Evolutionary conservation across 805 yeast genomes (phyloP).

Genomic region (Pichia heedii): DNA sequence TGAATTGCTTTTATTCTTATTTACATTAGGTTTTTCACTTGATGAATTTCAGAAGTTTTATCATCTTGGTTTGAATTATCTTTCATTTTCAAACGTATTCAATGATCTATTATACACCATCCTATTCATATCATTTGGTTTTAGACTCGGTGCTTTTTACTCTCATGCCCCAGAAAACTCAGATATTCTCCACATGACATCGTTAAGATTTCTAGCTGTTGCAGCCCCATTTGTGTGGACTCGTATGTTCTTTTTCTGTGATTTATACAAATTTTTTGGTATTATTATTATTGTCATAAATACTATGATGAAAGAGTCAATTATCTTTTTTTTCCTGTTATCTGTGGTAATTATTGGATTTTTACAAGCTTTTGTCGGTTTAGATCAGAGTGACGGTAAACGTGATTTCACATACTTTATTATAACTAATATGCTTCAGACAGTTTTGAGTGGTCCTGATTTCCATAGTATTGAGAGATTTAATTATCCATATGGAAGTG

Average conservation of each 20-base stretch:
- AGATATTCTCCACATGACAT: conserved; percentile 20
- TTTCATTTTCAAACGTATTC: conserved; percentile 73
- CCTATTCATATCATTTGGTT: conserved; percentile 41
- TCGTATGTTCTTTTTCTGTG: conserved; percentile 64
- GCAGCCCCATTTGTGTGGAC: conserved; percentile 88
- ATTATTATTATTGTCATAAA: conserved; percentile 80
- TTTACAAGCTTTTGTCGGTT: conserved; percentile 77
- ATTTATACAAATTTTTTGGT: conserved; percentile 75
- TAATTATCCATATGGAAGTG: conserved; percentile 80
- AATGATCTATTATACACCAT: conserved; percentile 61
- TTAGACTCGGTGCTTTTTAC: conserved; percentile 41
- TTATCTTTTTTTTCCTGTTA: conserved; percentile 71
- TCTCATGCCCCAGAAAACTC: conserved; percentile 19
- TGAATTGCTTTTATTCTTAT: conserved; percentile 52
- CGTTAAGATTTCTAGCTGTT: conserved; percentile 65
- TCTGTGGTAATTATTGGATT: conserved; percentile 68
- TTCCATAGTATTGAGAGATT: conserved; percentile 61
- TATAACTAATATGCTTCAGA: conserved; percentile 54
- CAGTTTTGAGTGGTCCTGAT: conserved; percentile 68
- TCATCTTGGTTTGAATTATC: conserved; percentile 63
- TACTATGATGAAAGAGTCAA: conserved; percentile 79
- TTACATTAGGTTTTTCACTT: conserved; percentile 55
- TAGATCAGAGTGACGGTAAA: conserved; percentile 82
- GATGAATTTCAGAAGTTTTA: conserved; percentile 68
- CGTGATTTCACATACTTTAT: conserved; percentile 64